phyloP scores from a whole-genome alignment of 2,329 filamentous ascomycete species.

The Botrytis elliptica region DNA sequence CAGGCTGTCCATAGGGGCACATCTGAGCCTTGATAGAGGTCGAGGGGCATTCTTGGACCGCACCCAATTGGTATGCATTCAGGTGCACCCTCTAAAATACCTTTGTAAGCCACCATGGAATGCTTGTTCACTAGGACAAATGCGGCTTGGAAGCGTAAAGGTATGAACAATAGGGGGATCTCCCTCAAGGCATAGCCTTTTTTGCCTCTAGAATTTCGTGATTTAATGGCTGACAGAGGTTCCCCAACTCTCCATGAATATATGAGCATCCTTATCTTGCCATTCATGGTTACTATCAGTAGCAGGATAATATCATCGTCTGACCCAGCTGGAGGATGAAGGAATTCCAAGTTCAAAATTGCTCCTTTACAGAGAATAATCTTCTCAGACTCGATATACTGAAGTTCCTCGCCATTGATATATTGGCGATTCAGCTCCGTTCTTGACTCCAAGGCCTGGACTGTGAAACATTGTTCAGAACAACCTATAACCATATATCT shows the following conservation, averaged over 20 bases:
- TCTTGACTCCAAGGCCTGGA: slow-evolving; percentile 67
- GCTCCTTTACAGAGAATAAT: slow-evolving; percentile 57
- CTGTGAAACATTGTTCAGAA: slow-evolving; percentile 65
- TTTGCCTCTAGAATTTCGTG: slow-evolving; percentile 46
- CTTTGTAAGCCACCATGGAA: slow-evolving; percentile 56
- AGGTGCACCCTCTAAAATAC: slow-evolving; percentile 53
- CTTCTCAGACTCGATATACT: slow-evolving; percentile 54
- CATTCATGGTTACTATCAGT: slow-evolving; percentile 54
- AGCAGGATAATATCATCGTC: slow-evolving; percentile 74
- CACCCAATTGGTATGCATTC: slow-evolving; percentile 25
- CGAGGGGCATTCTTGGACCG: background rate
- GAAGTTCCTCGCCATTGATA: slow-evolving; percentile 45
- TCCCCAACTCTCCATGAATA: slow-evolving; percentile 61
- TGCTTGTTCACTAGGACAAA: slow-evolving; percentile 67
- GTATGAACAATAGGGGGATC: slow-evolving; percentile 69
- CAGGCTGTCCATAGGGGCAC: slow-evolving; percentile 77
- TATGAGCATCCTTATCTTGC: slow-evolving; percentile 52
- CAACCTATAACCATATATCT: slow-evolving; percentile 68
- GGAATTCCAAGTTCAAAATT: slow-evolving; percentile 85
- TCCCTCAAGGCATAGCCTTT: slow-evolving; percentile 46
- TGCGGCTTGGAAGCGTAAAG: slow-evolving; percentile 66
- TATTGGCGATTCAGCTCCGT: slow-evolving; percentile 52
- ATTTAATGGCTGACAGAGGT: slow-evolving; percentile 47
- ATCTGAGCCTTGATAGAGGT: slow-evolving; percentile 44
- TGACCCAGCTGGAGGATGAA: slow-evolving; percentile 68